Percentiles rank a stretch among this genome's conserved stretches.
These are phyloP conservation scores for Cymbopogon citratus DNA, from an alignment of 176 grass and related monocot species.

Conservation along the genomic window DNA sequence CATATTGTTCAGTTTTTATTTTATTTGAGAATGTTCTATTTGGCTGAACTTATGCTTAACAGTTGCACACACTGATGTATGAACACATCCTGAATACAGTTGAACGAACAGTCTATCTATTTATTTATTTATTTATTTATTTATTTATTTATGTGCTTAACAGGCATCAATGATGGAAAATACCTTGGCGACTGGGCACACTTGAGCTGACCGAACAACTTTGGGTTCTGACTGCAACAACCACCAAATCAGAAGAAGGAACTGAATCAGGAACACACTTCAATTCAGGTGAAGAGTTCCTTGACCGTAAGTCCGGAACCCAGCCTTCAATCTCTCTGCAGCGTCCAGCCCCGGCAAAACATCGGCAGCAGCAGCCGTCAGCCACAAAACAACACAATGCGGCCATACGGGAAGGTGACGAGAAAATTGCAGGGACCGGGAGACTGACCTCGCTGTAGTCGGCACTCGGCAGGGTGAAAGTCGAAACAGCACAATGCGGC, in stretches of 20 bases:
- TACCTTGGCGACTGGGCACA: slow-evolving; percentile 25
- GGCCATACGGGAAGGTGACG: too few relatives aligned
- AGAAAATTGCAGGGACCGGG: too few relatives aligned
- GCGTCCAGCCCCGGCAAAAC: slow-evolving; percentile 38
- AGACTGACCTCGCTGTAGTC: too few relatives aligned
- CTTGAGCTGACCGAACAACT: slow-evolving; percentile 23
- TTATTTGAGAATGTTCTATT: background rate
- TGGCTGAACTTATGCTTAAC: background rate
- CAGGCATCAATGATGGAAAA: background rate
- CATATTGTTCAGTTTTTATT: background rate
- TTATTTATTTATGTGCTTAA: too few relatives aligned
- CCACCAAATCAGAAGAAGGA: background rate
- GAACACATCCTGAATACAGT: background rate
- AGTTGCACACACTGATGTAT: background rate
- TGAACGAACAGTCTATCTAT: background rate
- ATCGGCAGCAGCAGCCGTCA: background rate
- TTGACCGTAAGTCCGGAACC: slow-evolving; percentile 19
- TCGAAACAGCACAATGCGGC: background rate
- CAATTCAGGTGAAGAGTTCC: background rate
- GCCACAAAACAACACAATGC: too few relatives aligned
- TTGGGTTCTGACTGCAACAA: slow-evolving; percentile 5
- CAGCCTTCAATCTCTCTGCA: slow-evolving; percentile 27
- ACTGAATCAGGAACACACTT: background rate
- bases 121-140: background rate
- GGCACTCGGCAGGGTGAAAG: background rate